Evolutionary conservation across 1,284 basidiomycete species (phyloP), one percentile per base, ranked within the genome.

Genomic region (Sporisorium reilianum): DNA sequence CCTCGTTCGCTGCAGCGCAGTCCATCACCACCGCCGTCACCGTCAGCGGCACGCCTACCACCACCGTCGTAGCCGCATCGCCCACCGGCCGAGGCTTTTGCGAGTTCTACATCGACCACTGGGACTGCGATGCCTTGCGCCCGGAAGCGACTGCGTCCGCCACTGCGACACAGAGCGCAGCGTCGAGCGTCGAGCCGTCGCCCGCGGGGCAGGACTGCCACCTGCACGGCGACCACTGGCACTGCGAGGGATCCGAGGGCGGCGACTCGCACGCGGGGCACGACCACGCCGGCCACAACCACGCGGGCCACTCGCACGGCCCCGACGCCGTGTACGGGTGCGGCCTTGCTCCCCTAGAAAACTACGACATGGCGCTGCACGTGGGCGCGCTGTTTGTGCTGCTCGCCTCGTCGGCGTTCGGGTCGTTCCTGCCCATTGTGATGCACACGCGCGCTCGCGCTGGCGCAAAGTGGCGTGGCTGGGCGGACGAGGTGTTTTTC

Each of bases 341-440:
- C 54, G 85, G 60, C 46, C 74, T 78, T n/a, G 74, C 65, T 0
- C 76, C 76, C 10, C 64, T 80, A 5, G 78, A 79, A 7, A 57
- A 75, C 20, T 87, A 86, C 84, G 78, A 87, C 60, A 71, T 86
- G 52, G 70, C 73, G 8, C 74, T 87, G 6, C 87, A 87, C 72
- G 84, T 87, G 41, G 87, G 77, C 6, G 69, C 86, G 1, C 71
- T 87, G 58, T 87, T 87, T 61, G 75, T 82, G 50, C 75, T 87
- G 12, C 81, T 87, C 49, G 66, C 84, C 34, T 80, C 82, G 0
- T 85, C 86, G 0, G 79, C 76, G 4, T 20, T 86, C 6, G 86
- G 86, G 8, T 81, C 86, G 0, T 81, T 66, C 32, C 36, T 85
- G 12, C 86, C 86, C 66, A 87, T 86, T 70, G 52, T 85, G 10